Base-by-base conservation (phyloP, 78 protist species). In the Chrysochromulina parva region DNA sequence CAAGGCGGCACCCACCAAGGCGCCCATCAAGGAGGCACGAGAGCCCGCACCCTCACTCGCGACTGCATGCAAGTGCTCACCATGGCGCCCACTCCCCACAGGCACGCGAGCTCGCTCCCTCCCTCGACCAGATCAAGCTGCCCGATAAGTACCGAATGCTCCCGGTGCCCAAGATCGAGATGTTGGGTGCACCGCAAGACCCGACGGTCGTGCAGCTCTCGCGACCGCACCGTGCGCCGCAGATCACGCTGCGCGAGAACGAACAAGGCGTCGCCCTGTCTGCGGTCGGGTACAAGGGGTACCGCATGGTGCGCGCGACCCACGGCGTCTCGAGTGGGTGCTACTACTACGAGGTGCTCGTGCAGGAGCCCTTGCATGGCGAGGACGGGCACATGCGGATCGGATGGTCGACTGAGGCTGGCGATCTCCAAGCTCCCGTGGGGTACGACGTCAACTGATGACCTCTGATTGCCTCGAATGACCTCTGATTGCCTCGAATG, bases 291-390 rank as follows among this genome's bases (percentile, higher is more conserved):
- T 52, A 16, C 85, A 52, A 76, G 85, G 85, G 85, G 22, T 76
- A 50, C 57, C 85, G 85, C 48, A 76, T 50, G 57, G 58, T 76
- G 28, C 55, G 85, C 38, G 85, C 85, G 38, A 76, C 85, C 10
- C 85, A 76, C 57, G 85, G 53, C 28, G 58, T 50, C 24, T 7
- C 47, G n/a, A 0, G 13, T 13, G 85, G 85, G 59, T 0, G 59
- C 26, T 76, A 58, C 59, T 76, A 76, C 38, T 76, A 22, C 57
- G 85, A 76, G 85, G 85, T 76, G 28, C 55, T n/a, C 55, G 85
- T 76, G 26, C 2, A 1, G 28, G 38, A 1, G 53, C 19, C 55
- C 26, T 0, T 2, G 22, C 0, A 10, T 0, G 28, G 0, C 85
- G 52, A 71, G 52, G 85, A 76, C 85, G 85, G 59, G 28, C 85